Evolutionary conservation across 306 rosid species (phyloP).

Genomic region (Phaseolus lunatus): DNA sequence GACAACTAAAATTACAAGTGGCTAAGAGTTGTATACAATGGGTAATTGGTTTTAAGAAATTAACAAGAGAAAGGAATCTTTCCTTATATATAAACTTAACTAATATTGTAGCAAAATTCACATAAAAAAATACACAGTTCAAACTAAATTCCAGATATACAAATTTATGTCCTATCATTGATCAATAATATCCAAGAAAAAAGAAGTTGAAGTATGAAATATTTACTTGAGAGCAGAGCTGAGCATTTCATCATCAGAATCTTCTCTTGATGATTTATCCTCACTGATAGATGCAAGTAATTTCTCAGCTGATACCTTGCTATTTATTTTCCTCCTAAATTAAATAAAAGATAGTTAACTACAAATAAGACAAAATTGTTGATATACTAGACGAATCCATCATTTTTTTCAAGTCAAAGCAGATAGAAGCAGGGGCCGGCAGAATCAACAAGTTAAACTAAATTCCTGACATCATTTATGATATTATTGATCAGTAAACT

Average conservation of each 20-base stretch:
- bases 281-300: conserved; percentile 38
- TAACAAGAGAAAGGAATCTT: not conserved
- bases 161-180: conserved; percentile 24
- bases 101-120: not conserved
- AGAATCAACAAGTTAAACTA: conserved; percentile 36
- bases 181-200: conserved; percentile 22
- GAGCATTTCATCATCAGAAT: conserved; percentile 59
- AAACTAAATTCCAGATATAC: conserved; percentile 19
- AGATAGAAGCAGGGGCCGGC: conserved; percentile 13
- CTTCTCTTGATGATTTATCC: conserved; percentile 44
- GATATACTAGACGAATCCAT: conserved; percentile 7
- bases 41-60: not conserved
- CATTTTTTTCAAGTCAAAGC: conserved; percentile 23
- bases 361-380: conserved; percentile 5
- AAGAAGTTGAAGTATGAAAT: conserved; percentile 34
- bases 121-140: conserved; percentile 14
- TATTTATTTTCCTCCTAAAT: conserved; percentile 55
- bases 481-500: conserved; percentile 20
- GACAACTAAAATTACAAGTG: not conserved
- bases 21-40: not conserved
- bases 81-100: not conserved
- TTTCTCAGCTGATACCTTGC: conserved; percentile 38
- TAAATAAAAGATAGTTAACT: conserved; percentile 26
- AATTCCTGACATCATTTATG: conserved; percentile 29
- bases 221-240: conserved; percentile 61